phyloP scores from a whole-genome alignment of 2,329 filamentous ascomycete genomes.

The Exophiala oligosperma region DNA sequence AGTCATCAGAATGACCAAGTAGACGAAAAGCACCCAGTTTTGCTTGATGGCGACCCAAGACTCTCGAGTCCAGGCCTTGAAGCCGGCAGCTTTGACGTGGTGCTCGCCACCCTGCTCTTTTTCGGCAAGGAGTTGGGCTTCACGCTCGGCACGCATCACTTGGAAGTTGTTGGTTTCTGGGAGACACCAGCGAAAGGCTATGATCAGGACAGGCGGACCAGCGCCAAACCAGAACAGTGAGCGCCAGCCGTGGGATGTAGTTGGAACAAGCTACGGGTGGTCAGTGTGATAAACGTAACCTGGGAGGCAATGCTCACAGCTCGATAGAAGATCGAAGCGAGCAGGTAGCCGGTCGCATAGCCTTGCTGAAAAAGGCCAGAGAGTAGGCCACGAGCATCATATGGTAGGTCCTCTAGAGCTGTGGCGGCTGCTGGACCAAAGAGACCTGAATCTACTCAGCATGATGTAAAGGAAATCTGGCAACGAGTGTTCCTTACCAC shows the following conservation, averaged over 20 bases:
- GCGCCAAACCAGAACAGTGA: slow-evolving; percentile 88
- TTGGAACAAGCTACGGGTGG: slow-evolving; percentile 49
- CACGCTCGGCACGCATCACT: slow-evolving; percentile 25
- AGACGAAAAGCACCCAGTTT: slow-evolving; percentile 37
- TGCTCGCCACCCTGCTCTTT: slow-evolving; percentile 32
- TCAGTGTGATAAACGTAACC: background rate
- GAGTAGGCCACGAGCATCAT: slow-evolving; percentile 57
- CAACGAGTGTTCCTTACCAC: slow-evolving; percentile 36
- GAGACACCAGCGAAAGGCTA: slow-evolving; percentile 71
- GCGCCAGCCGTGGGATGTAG: slow-evolving; percentile 76
- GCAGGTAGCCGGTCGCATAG: slow-evolving; percentile 62
- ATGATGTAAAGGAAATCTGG: background rate
- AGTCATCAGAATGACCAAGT: slow-evolving; percentile 38
- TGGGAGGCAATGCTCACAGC: slow-evolving; percentile 22
- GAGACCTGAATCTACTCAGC: slow-evolving; percentile 36
- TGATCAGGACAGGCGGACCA: slow-evolving; percentile 74
- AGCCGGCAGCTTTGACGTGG: slow-evolving; percentile 6
- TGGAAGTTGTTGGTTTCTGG: slow-evolving; percentile 75
- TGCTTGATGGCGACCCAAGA: slow-evolving; percentile 1
- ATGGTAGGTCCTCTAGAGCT: slow-evolving; percentile 61
- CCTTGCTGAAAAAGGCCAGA: slow-evolving; percentile 64
- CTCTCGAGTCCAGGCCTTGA: slow-evolving; percentile 6
- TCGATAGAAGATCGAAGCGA: slow-evolving; percentile 55
- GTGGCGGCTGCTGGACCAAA: slow-evolving; percentile 63
- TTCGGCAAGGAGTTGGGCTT: slow-evolving; percentile 15